A percentile compares a stretch with the other conserved stretches of the same genome.
Conservation (phyloP, 2,329 filamentous ascomycete species). For the Talaromyces rugulosus region DNA sequence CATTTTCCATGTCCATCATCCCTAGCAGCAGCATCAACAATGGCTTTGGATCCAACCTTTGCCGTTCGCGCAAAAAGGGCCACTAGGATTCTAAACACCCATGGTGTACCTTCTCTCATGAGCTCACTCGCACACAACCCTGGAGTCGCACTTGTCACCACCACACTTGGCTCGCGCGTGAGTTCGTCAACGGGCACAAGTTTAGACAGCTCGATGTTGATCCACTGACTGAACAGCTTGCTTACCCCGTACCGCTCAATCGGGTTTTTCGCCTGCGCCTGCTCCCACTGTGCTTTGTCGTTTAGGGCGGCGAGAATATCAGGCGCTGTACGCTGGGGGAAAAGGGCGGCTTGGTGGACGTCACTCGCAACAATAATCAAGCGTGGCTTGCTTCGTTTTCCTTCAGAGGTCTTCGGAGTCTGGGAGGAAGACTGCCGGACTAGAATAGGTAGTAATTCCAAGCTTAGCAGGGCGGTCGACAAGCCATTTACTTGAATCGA, state of each 20-base stretch:
- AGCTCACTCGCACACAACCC: constrained; percentile 20
- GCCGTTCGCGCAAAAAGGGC: constrained; percentile 15
- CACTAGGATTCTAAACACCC: constrained; percentile 3
- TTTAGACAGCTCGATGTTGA: constrained; percentile 4
- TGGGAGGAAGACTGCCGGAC: neutral
- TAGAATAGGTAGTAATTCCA: constrained; percentile 8
- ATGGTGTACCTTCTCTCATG: constrained; percentile 5
- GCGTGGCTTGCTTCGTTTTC: neutral
- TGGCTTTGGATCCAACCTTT: constrained; percentile 17
- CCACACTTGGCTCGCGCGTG: constrained; percentile 3
- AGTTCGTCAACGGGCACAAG: constrained; percentile 2
- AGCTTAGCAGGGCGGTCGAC: constrained; percentile 45
- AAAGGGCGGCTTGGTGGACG: constrained; percentile 12
- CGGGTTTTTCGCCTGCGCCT: constrained; percentile 5
- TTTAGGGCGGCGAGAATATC: constrained; percentile 12
- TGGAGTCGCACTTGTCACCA: constrained; percentile 13
- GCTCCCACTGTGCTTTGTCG: constrained; percentile 6
- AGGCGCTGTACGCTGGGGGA: constrained; percentile 15
- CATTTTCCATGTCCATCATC: constrained; percentile 14
- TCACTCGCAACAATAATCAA: constrained; percentile 11
- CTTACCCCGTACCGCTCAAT: constrained; percentile 11
- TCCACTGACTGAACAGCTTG: constrained; percentile 11
- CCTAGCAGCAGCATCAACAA: constrained; percentile 17
- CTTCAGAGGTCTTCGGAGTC: neutral
- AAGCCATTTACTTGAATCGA: constrained; percentile 51